Conservation (phyloP, 2,329 filamentous ascomycete genomes). For the Fusarium globosum region DNA sequence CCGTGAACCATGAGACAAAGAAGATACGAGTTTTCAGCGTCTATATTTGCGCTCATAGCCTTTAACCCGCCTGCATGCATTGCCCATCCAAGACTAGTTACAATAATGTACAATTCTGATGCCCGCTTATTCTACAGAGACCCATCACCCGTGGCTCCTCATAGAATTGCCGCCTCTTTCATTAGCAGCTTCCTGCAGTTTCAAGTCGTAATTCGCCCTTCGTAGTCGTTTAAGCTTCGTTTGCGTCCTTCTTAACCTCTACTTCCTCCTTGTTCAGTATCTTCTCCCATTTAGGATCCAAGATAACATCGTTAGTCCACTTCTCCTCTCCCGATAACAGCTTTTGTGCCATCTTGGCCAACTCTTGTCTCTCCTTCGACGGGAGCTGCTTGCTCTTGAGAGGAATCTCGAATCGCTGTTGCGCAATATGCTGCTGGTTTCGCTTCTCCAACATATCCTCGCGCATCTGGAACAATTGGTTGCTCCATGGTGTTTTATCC, state of each 20-base stretch:
- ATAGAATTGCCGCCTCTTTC: conserved; percentile 31
- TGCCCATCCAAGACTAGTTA: conserved; percentile 41
- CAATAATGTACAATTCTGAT: conserved; percentile 49
- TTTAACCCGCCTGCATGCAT: conserved; percentile 37
- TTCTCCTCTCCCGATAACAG: conserved; percentile 69
- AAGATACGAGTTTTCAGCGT: conserved; percentile 36
- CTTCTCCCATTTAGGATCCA: conserved; percentile 61
- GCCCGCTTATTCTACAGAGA: conserved; percentile 46
- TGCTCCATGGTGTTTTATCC: conserved; percentile 72
- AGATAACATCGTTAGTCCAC: conserved; percentile 65
- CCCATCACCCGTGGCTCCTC: conserved; percentile 16
- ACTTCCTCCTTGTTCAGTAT: conserved; percentile 44
- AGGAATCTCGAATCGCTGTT: conserved; percentile 50
- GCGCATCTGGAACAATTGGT: conserved; percentile 66
- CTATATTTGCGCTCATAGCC: conserved; percentile 40
- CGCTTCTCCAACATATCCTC: conserved; percentile 59
- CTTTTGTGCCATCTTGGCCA: conserved; percentile 73
- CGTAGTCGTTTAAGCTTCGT: conserved; percentile 37
- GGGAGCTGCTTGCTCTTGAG: conserved; percentile 56
- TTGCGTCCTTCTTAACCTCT: conserved; percentile 38
- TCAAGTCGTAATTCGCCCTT: conserved; percentile 16
- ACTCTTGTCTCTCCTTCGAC: conserved; percentile 55
- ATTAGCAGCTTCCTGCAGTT: conserved; percentile 36
- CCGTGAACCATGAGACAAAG: conserved; percentile 15
- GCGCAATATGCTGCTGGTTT: conserved; percentile 49